Evolutionary conservation across 2,329 filamentous ascomycete genomes (phyloP), one percentile per base, ranked within the genome.

Genomic region (Pseudophaeomoniella oleicola): DNA sequence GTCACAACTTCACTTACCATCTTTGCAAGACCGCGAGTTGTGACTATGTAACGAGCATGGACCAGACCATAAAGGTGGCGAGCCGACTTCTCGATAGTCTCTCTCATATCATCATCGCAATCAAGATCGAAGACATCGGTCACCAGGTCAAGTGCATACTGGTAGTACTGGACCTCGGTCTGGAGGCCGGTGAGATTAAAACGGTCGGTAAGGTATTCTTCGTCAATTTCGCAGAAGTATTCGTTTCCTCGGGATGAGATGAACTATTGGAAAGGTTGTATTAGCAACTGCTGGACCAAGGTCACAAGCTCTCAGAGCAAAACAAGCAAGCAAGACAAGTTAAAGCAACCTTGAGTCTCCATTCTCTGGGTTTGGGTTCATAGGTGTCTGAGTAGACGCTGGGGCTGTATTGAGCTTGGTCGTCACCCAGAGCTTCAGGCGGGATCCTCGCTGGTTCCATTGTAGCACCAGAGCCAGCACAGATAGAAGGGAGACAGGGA

Each of bases 201-300:
- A 35, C 90, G 79, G 59, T 98, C 90, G 36, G 87, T 96, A 33
- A 98, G 72, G 60, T 98, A 98, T 52, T 98, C 90, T 59, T 98
- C 90, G 60, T 98, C 90, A 52, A 98, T 96, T 57, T 98, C 90
- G 72, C 90, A 98, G 54, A 96, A 98, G 63, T 98, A 98, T 58
- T 98, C 90, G 62, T 98, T 96, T 46, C 90, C 90, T 38, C 90
- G 76, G 4, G 87, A 94, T 3, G 88, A 94, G 51, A 96, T 94
- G 59, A 98, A 98, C 90, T 98, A 54, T 35, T 37, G n/a, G 40
- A 34, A 13, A 34, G 6, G 30, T 6, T n/a, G 15, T 14, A 15
- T 32, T 27, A 27, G 22, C 22, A 27, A 27, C n/a, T 27, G 6
- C 22, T 27, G 6, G 22, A n/a, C 6, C n/a, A n/a, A 27, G 6